phyloP scores from a whole-genome alignment of 2,329 filamentous ascomycete genomes.

The Byssochlamys sp. region DNA sequence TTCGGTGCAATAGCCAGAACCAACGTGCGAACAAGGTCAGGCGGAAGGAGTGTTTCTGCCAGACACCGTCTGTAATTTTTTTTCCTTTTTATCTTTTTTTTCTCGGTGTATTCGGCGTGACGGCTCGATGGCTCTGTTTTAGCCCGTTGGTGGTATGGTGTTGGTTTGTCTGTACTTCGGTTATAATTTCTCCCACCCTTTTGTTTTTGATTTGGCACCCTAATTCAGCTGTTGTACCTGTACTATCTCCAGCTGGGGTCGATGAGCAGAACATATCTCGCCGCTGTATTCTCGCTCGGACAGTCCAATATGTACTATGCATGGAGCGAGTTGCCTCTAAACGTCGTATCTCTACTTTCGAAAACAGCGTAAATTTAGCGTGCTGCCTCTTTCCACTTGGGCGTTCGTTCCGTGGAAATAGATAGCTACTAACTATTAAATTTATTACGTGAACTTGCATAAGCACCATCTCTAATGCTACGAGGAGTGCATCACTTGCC shows the following conservation, averaged over 20 bases:
- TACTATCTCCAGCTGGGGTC: neutral
- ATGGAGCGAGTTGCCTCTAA: neutral
- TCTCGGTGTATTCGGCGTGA: neutral
- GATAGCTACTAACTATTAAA: neutral
- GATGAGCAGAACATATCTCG: neutral
- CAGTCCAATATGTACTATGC: neutral
- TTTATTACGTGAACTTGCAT: neutral
- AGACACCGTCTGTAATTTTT: neutral
- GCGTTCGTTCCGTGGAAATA: neutral
- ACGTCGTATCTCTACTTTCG: neutral
- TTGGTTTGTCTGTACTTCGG: neutral
- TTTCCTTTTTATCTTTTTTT: neutral
- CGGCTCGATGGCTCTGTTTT: neutral
- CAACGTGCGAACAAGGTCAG: neutral
- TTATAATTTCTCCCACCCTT: neutral
- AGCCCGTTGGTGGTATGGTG: neutral
- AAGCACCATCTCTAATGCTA: neutral
- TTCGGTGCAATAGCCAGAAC: neutral
- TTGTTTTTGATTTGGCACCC: neutral
- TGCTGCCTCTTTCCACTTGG: neutral
- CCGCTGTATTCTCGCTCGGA: neutral
- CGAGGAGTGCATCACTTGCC: neutral
- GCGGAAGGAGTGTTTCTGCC: neutral
- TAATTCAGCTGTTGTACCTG: neutral
- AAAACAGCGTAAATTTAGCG: neutral